Percentiles rank a stretch among this genome's conserved stretches.
phyloP scores from a whole-genome alignment of 306 rosid species.

The Malus domestica region ASM211411v1 NC_041789.1:32294001-32294500 shows the following conservation, averaged over 20 bases:
- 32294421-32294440: conserved; percentile 83
- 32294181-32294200: not conserved
- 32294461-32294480: conserved; percentile 6
- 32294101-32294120: conserved; percentile 96
- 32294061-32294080: conserved; percentile 87
- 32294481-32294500: not conserved
- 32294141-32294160: not conserved
- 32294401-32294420: conserved; percentile 61
- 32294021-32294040: conserved; percentile 94
- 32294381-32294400: conserved; percentile 81
- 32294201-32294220: not conserved
- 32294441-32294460: conserved; percentile 79
- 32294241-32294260: not conserved
- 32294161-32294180: not conserved
- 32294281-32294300: not conserved
- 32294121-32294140: conserved; percentile 12
- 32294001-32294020: conserved; percentile 96
- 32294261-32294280: not conserved
- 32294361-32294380: conserved; percentile 94
- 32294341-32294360: conserved; percentile 90
- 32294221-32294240: not conserved
- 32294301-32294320: not conserved
- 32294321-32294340: not conserved
- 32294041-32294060: conserved; percentile 96
- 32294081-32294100: conserved; percentile 98